Conservation (phyloP, 768 basidiomycete species). For the Serendipita sp. region DNA sequence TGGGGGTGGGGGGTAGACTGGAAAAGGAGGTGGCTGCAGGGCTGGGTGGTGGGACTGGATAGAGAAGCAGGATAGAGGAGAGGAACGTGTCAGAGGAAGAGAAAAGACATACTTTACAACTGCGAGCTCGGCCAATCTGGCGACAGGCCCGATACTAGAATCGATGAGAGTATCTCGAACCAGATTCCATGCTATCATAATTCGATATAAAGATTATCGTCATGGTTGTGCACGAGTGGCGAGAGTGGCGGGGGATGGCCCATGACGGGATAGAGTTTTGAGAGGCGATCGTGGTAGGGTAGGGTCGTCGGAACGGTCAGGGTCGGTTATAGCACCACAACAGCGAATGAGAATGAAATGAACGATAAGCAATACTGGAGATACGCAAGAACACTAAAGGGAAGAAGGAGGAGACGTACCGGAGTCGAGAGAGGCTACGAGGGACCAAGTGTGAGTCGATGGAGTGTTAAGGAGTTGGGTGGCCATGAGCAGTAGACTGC, state of each 20-base stretch:
- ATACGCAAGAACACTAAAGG: background rate
- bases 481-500: slow-evolving; percentile 17
- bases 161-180: slow-evolving; percentile 27
- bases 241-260: too few species aligned
- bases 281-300: too few species aligned
- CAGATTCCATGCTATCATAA: slow-evolving; percentile 22
- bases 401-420: background rate
- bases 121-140: slow-evolving; percentile 28
- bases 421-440: slow-evolving; percentile 25
- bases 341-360: background rate
- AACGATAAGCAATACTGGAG: too few species aligned
- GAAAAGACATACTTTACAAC: slow-evolving; percentile 27
- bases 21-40: too few species aligned
- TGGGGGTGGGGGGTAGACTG: too few species aligned
- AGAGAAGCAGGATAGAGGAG: too few species aligned
- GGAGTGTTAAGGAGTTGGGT: slow-evolving; percentile 25
- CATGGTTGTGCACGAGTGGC: too few species aligned
- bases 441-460: slow-evolving; percentile 29
- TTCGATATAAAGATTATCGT: too few species aligned
- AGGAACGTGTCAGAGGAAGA: too few species aligned
- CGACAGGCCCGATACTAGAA: slow-evolving; percentile 28
- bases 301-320: too few species aligned
- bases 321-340: background rate
- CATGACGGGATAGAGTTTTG: too few species aligned
- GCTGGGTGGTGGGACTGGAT: too few species aligned